Base-by-base conservation (phyloP, 805 yeast genomes). In the Kuraishia borneana region DNA sequence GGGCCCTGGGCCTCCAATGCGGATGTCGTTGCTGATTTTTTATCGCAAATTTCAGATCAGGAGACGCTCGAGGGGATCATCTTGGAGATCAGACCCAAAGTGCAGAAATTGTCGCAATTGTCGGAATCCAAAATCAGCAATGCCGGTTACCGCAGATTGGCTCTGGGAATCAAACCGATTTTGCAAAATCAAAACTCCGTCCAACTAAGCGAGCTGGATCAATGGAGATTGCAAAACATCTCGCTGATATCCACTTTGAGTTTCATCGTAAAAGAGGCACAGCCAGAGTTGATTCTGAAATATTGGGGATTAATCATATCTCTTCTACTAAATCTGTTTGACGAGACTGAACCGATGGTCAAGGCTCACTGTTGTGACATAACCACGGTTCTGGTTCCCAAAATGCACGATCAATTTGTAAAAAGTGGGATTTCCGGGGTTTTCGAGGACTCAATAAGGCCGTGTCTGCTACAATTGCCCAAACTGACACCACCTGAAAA, bases 401-500 rank as follows among this genome's bases (percentile, higher is more conserved):
- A 18, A 23, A 16, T 13, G 12, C 13, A 18, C 17, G 3, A 31
- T 26, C 2, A 48, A 50, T 38, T 54, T 6, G 32, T 34, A 1
- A 40, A 42, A 26, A 40, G 56, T 3, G 50, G 47, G 9, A 38
- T 53, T 5, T 38, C 37, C 8, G 35, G 42, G 3, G 30, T 55
- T 7, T 32, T 55, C 6, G 42, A 38, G 16, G 50, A 42, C 7
- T 33, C 51, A 2, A 37, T 55, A 3, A 31, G 42, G 3, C 58
- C 60, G 2, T 43, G 49, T 22, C 31, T 55, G 10, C 33, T 55
- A 21, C 41, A 54, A 4, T 39, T 55, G 23, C 60, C 60, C 3
- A 31, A 50, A 5, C 42, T 49, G 13, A 53, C 57, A 3, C 52
- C 60, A 1, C 40, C 34, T 5, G 35, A 35, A 2, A 43, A 46